Evolutionary conservation across 345 rosid genomes (phyloP), one percentile per base, ranked within the genome.

Genomic region (Corchorus capsularis): DNA sequence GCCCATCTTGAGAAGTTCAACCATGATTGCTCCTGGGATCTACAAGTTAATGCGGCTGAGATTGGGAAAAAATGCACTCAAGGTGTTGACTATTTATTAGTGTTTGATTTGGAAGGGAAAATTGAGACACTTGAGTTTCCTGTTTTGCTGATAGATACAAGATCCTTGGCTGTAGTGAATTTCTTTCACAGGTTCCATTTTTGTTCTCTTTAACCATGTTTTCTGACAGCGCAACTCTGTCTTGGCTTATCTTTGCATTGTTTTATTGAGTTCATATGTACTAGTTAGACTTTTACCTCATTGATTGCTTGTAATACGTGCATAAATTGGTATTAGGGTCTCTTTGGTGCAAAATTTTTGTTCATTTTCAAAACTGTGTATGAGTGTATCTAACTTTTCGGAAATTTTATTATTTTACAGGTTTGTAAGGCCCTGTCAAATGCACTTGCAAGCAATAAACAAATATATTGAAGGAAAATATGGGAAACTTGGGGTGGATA

Each of bases 121-220:
- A 94, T 90, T 56, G 93, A 95, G 88, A 92, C 90, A 80, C 97
- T 95, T 60, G 99, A 95, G 85, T 95, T 91, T 78, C 94, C 97
- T 37, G 96, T 93, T 32, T 78, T 95, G 70, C 76, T 95, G 32
- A 75, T 95, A 34, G 93, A 93, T 83, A 88, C 96, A 45, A 90
- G 76, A 84, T 85, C 97, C 47, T 81, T 90, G 88, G 66, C 62
- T 34, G 78, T 88, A 27, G 87, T 92, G 10, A 96, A 89, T 83
- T 87, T 93, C 69, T 95, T 95, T 82, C 99, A 95, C 92, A 92
- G 96, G 99, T 93, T 81, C 37, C 69, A 27, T 77, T 69, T 74
- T 22, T 78, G 69, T 39, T 63, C 15, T 62, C 41, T 41, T 63
- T 22, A 67, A 35, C 13, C n/a, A n/a, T n/a, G n/a, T n/a, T n/a